Evolutionary conservation across 2,329 filamentous ascomycete species (phyloP), one percentile per base, ranked within the genome.

Genomic region (Cladophialophora yegresii): DNA sequence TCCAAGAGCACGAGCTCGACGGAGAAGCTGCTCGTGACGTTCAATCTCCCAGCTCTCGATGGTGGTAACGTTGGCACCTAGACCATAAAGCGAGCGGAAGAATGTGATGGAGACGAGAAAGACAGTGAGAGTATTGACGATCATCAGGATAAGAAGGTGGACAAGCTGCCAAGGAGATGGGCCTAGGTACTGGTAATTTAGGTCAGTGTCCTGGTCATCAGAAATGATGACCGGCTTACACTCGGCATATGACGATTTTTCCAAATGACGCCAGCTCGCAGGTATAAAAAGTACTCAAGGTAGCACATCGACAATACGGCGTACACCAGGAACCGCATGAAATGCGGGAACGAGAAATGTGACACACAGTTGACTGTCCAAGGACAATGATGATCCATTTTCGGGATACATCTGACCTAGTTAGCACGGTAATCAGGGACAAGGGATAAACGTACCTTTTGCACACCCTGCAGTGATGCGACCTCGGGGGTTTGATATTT

Each of bases 291-390:
- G 56, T 79, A 81, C 69, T 85, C 81, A 1, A 88, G 79, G 65
- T 86, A 83, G 2, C 73, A 64, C 79, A 88, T 86, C 0, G 84
- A 81, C n/a, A 77, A 70, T 2, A 85, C 83, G 1, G 85, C 80
- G 70, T 85, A 88, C 67, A 84, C 80, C 49, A 89, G 74, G 72
- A 88, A 88, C 23, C 86, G 85, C 16, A 87, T 74, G 72, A 88
- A 89, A 72, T 88, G 86, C 1, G 86, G 86, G 65, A 87, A 84
- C 0, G 85, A 88, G 68, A 83, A 83, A 74, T 88, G 83, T 49
- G 86, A 88, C 59, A 89, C 85, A 71, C 86, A 89, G 71, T 88
- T 88, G 36, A 77, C 78, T 26, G 85, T 88, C 86, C 86, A 89
- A 6, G 86, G 85, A 72, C 86, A 89, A 72, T 89, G 86, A 72